Evolutionary conservation across 129 eudicot species (phyloP), one percentile per base, ranked within the genome.

Genomic region (Chrysanthemum seticuspe): DNA sequence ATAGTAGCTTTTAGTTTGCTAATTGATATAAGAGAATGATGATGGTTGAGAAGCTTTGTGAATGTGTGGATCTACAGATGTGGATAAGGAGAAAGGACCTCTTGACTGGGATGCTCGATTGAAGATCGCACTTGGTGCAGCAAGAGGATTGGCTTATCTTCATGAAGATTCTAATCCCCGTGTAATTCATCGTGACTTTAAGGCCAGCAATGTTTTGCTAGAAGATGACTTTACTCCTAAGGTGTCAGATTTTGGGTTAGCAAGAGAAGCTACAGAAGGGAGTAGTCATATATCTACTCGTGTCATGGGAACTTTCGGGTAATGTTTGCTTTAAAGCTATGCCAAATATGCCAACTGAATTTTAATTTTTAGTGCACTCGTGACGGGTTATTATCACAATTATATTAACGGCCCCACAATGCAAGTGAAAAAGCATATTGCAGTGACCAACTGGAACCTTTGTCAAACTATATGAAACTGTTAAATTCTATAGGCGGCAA

Each of bases 291-390:
- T 94, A 74, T 94, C 99, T 31, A 94, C 99, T 1, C 88, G 96
- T 45, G 99, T 94, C 73, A 94, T 90, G 99, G 99, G 99, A 71
- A 94, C 99, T 74, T 94, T 90, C 56, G 99, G 99, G 99, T 94
- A 40, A 88, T 59, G 77, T 74, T 8, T 81, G 75, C 50, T 49
- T 72, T 40, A 70, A 45, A 29, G 34, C 34, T 29, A 29, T 29
- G 34, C 34, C 34, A 29, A 61, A 60, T 13, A 61, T 70, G 64
- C 81, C 76, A 55, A 60, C 36, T 54, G 11, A 13, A 62, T 69
- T 10, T 34, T 48, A 29, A 68, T 59, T 48, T 18, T 54, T 50
- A n/a, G 13, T 21, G 13, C 66, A 53, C 53, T 40, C 1, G 10
- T 6, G 47, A 40, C 47, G 45, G 9, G 10, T 4, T 40, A 40